Percentiles rank a stretch among this genome's conserved stretches.
phyloP scores from a whole-genome alignment of 129 eudicot genomes.

The Logfia minima region DNA sequence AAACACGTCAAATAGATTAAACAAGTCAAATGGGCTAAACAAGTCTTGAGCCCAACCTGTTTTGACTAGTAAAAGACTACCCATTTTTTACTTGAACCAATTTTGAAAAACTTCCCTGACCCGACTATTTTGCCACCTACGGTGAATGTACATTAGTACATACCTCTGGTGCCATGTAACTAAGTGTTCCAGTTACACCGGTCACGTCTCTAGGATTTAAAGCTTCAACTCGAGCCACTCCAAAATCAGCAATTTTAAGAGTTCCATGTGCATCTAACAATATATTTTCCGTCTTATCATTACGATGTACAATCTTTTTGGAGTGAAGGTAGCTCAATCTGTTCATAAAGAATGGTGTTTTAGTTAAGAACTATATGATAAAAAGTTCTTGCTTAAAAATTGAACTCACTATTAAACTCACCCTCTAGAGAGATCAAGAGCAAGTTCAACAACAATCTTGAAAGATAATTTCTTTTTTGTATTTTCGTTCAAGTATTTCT shows the following conservation, averaged over 20 bases:
- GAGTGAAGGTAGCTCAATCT: conserved; percentile 17
- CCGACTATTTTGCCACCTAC: background rate
- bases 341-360: background rate
- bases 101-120: background rate
- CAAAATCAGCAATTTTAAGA: conserved; percentile 21
- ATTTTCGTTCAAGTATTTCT: conserved; percentile 1
- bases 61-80: background rate
- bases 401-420: background rate
- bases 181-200: conserved; percentile 44
- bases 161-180: conserved; percentile 97
- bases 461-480: background rate
- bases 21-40: no score
- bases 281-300: conserved; percentile 8
- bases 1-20: no score
- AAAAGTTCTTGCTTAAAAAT: background rate
- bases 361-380: background rate
- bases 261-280: conserved; percentile 2
- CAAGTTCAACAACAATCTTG: background rate
- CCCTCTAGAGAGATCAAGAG: conserved; percentile 20
- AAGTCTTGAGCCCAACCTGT: background rate
- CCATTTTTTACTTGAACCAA: background rate
- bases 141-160: background rate
- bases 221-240: conserved; percentile 32
- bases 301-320: conserved; percentile 16
- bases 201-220: conserved; percentile 22